Percentiles rank a stretch among this genome's conserved stretches.
phyloP scores from a whole-genome alignment of 257 asterid species.

The Dorcoceras hygrometricum region DNA sequence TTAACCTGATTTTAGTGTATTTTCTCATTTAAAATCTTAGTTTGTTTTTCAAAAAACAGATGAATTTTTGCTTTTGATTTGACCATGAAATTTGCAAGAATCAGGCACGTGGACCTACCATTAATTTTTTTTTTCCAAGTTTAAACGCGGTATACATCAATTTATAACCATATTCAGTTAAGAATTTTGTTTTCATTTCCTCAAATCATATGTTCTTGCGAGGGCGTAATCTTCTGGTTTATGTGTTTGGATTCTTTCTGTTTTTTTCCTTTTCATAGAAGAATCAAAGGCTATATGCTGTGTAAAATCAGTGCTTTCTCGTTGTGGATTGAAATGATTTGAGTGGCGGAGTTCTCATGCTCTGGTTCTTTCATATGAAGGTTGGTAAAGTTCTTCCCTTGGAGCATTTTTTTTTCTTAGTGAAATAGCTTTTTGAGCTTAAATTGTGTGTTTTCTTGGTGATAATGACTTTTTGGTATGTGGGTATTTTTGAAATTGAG shows the following conservation, averaged over 20 bases:
- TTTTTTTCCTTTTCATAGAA: conserved; percentile 17
- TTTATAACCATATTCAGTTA: conserved; percentile 27
- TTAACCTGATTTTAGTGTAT: neutral
- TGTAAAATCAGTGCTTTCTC: conserved; percentile 32
- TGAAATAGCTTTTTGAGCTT: conserved; percentile 33
- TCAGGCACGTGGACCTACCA: conserved; percentile 34
- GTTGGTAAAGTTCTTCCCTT: conserved; percentile 46
- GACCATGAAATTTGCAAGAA: conserved; percentile 35
- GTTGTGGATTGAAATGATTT: conserved; percentile 24
- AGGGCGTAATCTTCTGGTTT: neutral
- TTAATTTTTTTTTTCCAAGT: conserved; percentile 8
- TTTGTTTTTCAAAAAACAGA: too few relatives aligned
- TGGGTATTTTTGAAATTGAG: conserved; percentile 33
- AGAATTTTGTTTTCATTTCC: conserved; percentile 17
- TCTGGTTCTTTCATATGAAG: conserved; percentile 33
- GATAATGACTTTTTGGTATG: conserved; percentile 25
- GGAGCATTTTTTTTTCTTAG: conserved; percentile 16
- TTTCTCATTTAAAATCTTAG: neutral
- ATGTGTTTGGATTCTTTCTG: conserved; percentile 12
- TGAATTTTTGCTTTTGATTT: conserved; percentile 11
- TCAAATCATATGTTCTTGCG: conserved; percentile 15
- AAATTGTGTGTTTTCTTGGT: conserved; percentile 22
- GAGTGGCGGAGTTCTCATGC: conserved; percentile 34
- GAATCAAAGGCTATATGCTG: neutral
- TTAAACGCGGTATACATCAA: conserved; percentile 51